A percentile compares a stretch with the other conserved stretches of the same genome.
Conservation (phyloP, 2,329 filamentous ascomycete species). For the Coleophoma crateriformis region DNA sequence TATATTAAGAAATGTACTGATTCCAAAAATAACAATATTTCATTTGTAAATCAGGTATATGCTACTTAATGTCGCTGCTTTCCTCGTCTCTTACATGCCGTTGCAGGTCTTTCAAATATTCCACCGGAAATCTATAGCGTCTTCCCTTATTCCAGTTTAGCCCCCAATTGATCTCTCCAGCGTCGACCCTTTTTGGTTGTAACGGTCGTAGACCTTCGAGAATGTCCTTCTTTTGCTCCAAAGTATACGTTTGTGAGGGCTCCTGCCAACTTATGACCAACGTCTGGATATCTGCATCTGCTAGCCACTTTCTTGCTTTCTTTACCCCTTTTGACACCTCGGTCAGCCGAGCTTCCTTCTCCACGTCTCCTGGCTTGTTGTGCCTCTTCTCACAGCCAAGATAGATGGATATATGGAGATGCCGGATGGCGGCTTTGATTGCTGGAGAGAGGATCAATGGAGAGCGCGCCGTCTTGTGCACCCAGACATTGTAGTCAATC, state of each 20-base stretch:
- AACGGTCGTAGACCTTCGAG: slow-evolving; percentile 18
- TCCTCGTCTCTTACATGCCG: no score
- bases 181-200: slow-evolving; percentile 12
- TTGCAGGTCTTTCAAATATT: slow-evolving; percentile 19
- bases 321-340: slow-evolving; percentile 19
- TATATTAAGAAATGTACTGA: no score
- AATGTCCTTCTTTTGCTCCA: slow-evolving; percentile 19
- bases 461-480: slow-evolving; percentile 18
- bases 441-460: slow-evolving; percentile 14
- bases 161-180: slow-evolving; percentile 21
- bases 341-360: slow-evolving; percentile 16
- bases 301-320: slow-evolving; percentile 20
- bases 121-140: slow-evolving; percentile 17
- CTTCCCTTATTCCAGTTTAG: slow-evolving; percentile 21
- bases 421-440: slow-evolving; percentile 16
- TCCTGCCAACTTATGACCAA: slow-evolving; percentile 21
- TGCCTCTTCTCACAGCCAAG: slow-evolving; percentile 25
- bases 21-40: no score
- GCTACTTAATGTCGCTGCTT: no score
- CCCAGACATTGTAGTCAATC: slow-evolving; percentile 22
- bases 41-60: no score
- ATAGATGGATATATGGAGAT: slow-evolving; percentile 18
- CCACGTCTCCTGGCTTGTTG: slow-evolving; percentile 25
- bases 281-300: slow-evolving; percentile 15
- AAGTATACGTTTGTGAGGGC: slow-evolving; percentile 21